phyloP scores from a whole-genome alignment of 2,329 filamentous ascomycete species.

The Capronia epimyces region DNA sequence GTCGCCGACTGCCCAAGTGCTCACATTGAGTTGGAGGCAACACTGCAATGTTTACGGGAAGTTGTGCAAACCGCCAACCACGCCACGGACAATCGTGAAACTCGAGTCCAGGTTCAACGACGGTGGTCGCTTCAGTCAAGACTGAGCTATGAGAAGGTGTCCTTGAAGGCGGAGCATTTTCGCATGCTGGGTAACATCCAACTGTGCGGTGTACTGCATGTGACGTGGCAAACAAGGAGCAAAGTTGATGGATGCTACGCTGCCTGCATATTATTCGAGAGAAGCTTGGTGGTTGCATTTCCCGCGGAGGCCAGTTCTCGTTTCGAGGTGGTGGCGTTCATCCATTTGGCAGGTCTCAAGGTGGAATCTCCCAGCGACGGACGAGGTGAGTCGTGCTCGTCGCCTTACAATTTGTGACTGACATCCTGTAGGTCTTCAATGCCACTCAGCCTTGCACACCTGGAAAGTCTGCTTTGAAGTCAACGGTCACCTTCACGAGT shows the following conservation, averaged over 20 bases:
- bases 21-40: constrained; percentile 71
- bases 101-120: constrained; percentile 66
- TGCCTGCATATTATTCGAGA: constrained; percentile 76
- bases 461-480: constrained; percentile 89
- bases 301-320: constrained; percentile 58
- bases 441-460: constrained; percentile 75
- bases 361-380: constrained; percentile 67
- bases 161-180: constrained; percentile 52
- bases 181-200: constrained; percentile 73
- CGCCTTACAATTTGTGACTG: not conserved
- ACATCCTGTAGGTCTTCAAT: constrained; percentile 68
- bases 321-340: constrained; percentile 69
- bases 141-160: constrained; percentile 66
- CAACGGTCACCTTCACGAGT: constrained; percentile 69
- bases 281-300: constrained; percentile 70
- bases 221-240: constrained; percentile 70
- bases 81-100: constrained; percentile 69
- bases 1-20: constrained; percentile 78
- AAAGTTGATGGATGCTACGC: constrained; percentile 72
- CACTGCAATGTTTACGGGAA: constrained; percentile 65
- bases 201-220: constrained; percentile 75
- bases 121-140: constrained; percentile 82
- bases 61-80: constrained; percentile 75
- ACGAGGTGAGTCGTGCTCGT: not conserved
- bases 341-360: constrained; percentile 60